A percentile compares a stretch with the other conserved stretches of the same genome.
phyloP scores from a whole-genome alignment of 1,284 basidiomycete species.

The Rhodotorula mucilaginosa region DNA sequence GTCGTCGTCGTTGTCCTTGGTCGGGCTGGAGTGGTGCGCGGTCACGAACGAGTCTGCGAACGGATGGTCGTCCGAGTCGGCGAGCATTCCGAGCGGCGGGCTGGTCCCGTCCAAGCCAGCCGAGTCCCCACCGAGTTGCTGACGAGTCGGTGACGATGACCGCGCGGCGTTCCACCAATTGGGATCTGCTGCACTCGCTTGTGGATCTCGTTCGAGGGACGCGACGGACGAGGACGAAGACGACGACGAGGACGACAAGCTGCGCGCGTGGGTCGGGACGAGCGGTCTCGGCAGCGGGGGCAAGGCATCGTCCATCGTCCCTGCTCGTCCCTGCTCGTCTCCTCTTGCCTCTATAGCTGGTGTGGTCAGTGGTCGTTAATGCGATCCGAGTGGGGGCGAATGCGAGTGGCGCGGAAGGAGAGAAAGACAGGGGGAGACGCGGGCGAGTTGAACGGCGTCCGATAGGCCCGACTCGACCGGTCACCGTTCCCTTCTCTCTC shows the following conservation, averaged over 20 bases:
- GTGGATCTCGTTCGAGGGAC: not conserved
- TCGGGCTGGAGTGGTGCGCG: not conserved
- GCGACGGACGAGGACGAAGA: slow-evolving; percentile 1
- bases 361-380: too few relatives aligned
- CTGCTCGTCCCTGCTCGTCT: not conserved
- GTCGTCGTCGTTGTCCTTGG: not conserved
- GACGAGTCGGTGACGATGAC: not conserved
- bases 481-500: too few relatives aligned
- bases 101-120: not conserved
- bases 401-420: too few relatives aligned
- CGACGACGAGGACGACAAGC: slow-evolving; percentile 29
- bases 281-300: slow-evolving; percentile 19
- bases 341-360: not conserved
- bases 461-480: too few relatives aligned
- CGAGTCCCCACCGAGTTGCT: not conserved
- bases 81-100: slow-evolving; percentile 1
- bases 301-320: not conserved
- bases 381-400: too few relatives aligned
- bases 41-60: not conserved
- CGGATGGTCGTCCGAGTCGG: not conserved
- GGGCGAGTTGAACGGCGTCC: too few relatives aligned
- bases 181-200: not conserved
- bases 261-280: slow-evolving; percentile 17
- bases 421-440: too few relatives aligned
- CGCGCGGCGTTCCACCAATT: too few relatives aligned